Evolutionary conservation across 345 rosid species (phyloP).

Genomic region (Eucalyptus fibrosa): DNA sequence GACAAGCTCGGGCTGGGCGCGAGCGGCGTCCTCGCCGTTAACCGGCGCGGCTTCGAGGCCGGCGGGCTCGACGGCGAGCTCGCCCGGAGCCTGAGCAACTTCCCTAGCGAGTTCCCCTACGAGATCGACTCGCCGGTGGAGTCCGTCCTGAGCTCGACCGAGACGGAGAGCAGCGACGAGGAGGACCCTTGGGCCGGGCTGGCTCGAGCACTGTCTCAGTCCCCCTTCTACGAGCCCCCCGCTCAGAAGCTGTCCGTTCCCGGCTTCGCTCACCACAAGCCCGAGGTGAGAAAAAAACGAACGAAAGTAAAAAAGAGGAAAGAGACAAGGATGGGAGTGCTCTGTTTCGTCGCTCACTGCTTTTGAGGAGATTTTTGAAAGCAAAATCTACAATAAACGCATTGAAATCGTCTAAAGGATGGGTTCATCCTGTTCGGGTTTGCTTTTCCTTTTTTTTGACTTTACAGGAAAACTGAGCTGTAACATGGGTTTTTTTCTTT

Average conservation of each 20-base stretch:
- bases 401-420: not conserved
- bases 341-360: not conserved
- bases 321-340: not conserved
- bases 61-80: not conserved
- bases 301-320: not conserved
- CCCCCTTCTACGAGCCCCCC: constrained; percentile 3
- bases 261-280: not conserved
- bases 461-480: not conserved
- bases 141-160: constrained; percentile 34
- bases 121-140: constrained; percentile 49
- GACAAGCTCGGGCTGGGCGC: not conserved
- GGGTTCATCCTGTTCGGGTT: not conserved
- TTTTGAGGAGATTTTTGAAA: not conserved
- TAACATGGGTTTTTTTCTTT: not conserved
- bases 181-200: constrained; percentile 50
- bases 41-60: not conserved
- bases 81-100: not conserved
- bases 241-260: constrained; percentile 23
- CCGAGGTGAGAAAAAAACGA: constrained; percentile 11
- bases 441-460: not conserved
- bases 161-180: constrained; percentile 61
- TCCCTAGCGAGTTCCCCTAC: constrained; percentile 58
- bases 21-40: not conserved
- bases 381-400: not conserved
- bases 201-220: constrained; percentile 51